Evolutionary conservation across 169 alveolate species (phyloP).

Genomic region (Plasmodium blacklocki): DNA sequence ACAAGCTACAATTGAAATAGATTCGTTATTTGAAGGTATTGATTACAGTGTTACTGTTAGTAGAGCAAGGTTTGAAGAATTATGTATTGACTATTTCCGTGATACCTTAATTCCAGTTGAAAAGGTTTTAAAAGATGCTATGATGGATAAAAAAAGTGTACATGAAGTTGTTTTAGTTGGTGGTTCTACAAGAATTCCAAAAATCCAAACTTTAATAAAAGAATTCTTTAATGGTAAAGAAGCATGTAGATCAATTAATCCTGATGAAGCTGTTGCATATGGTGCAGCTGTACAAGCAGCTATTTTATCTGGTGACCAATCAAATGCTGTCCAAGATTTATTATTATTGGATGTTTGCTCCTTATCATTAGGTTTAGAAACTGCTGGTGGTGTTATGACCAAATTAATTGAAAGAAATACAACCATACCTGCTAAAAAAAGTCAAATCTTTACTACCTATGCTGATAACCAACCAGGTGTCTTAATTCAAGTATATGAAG

Average conservation of each 20-base stretch:
- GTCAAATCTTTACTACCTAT: conserved; percentile 95
- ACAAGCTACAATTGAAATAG: conserved; percentile 97
- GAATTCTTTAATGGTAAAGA: conserved; percentile 95
- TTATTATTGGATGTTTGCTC: conserved; percentile 95
- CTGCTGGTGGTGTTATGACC: conserved; percentile 97
- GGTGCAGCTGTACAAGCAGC: conserved; percentile 98
- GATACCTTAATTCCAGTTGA: conserved; percentile 96
- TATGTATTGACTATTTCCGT: conserved; percentile 95
- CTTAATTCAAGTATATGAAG: conserved; percentile 96
- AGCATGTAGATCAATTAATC: conserved; percentile 94
- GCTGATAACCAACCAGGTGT: conserved; percentile 98
- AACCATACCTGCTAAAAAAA: conserved; percentile 96
- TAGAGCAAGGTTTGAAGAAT: conserved; percentile 99
- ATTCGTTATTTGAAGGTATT: conserved; percentile 95
- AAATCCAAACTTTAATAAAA: conserved; percentile 93
- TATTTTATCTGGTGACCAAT: conserved; percentile 92
- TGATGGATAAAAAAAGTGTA: conserved; percentile 93
- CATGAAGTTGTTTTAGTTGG: conserved; percentile 98
- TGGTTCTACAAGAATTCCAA: conserved; percentile 98
- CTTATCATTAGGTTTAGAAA: conserved; percentile 94
- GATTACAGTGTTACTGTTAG: conserved; percentile 96
- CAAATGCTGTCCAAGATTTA: conserved; percentile 92
- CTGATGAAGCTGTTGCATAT: conserved; percentile 97
- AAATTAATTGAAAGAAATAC: conserved; percentile 94
- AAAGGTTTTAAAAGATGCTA: conserved; percentile 96